Evolutionary conservation across 441 rosid species (phyloP), one percentile per base, ranked within the genome.

Genomic region (Biscutella laevigata): DNA sequence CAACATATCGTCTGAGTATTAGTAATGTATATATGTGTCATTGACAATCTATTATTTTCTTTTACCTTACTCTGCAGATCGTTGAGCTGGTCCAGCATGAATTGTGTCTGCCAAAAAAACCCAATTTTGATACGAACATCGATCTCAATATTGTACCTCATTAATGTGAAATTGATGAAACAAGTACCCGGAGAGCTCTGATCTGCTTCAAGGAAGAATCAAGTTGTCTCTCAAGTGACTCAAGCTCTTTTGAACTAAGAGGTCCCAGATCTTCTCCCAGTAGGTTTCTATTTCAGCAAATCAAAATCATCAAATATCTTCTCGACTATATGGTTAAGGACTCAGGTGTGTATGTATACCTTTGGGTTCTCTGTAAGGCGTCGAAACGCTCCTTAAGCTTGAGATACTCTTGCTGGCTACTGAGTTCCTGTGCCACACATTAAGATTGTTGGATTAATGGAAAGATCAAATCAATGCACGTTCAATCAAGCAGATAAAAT

Each of bases 251-350:
- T 76, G 89, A 79, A 82, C 72, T 83, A 10, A 88, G 64, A 69
- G 96, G 96, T 6, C 91, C 95, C 30, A 91, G 86, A 59, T 88
- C 98, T 77, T 91, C 98, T 61, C 98, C 98, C 54, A 91, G 57
- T 15, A 91, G 78, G 63, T 91, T 91, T 78, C 98, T 91, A 49
- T 16, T 25, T 46, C 28, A 65, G 41, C 1, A 17, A 7, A 35
- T 11, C 5, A 14, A 24, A 6, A 38, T 3, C 11, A 53, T 28
- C 4, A 37, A 52, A 11, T 22, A n/a, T n/a, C n/a, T n/a, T n/a
- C n/a, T n/a, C n/a, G n/a, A n/a, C n/a, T n/a, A n/a, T n/a, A n/a
- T n/a, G n/a, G n/a, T n/a, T 15, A 10, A 17, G 7, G 27, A 20
- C 19, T 8, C 32, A 32, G 20, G 20, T n/a, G n/a, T n/a, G n/a